Conservation (phyloP, 1,284 basidiomycete species). For the Veloboletus limbatus region DNA sequence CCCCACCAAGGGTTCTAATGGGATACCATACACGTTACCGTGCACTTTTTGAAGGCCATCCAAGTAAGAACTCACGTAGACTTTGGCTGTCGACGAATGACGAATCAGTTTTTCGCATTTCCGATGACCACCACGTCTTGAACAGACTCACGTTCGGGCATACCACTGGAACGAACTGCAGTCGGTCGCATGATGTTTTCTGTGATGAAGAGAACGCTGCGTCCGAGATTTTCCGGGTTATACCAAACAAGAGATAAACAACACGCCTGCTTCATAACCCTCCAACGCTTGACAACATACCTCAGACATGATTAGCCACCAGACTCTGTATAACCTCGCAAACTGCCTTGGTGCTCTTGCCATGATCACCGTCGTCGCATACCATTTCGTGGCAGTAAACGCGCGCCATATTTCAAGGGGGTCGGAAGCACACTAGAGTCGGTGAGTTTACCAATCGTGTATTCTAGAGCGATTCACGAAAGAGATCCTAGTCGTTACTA, state of each 20-base stretch:
- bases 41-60: conserved; percentile 6
- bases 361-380: conserved; percentile 79
- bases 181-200: conserved; percentile 76
- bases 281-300: too few species aligned
- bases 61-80: conserved; percentile 55
- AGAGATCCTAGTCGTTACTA: background rate
- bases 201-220: too few species aligned
- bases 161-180: conserved; percentile 37
- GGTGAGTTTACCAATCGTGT: conserved; percentile 6
- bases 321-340: conserved; percentile 78
- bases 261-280: too few species aligned
- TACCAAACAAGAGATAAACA: conserved; percentile 35
- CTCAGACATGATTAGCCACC: conserved; percentile 63
- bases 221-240: conserved; percentile 35
- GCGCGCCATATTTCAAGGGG: conserved; percentile 47
- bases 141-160: conserved; percentile 76
- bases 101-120: conserved; percentile 4
- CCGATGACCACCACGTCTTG: too few species aligned
- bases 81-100: conserved; percentile 43
- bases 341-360: conserved; percentile 82
- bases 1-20: conserved; percentile 90
- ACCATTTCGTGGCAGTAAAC: conserved; percentile 87
- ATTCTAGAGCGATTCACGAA: conserved; percentile 1
- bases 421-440: conserved; percentile 8
- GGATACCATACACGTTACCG: conserved; percentile 13